phyloP scores from a whole-genome alignment of 345 rosid species.

The Aurinia saxatilis region DNA sequence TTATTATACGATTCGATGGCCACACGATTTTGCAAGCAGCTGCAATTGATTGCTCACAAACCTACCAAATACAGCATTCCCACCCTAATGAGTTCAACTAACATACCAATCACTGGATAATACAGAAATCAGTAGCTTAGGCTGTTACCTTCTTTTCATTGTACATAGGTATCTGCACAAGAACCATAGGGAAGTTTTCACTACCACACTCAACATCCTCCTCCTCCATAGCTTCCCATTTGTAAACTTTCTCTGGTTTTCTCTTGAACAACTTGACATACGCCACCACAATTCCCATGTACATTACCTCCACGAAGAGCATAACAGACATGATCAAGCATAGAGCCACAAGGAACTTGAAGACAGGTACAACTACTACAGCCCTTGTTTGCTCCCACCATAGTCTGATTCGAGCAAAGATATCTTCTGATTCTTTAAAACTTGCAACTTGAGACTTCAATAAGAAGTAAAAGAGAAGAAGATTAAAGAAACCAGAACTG shows the following conservation, averaged over 20 bases:
- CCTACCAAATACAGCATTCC: slow-evolving; percentile 30
- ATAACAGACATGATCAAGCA: slow-evolving; percentile 42
- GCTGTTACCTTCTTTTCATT: slow-evolving; percentile 42
- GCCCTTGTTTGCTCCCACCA: slow-evolving; percentile 22
- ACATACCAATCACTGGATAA: neutral
- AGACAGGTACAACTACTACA: slow-evolving; percentile 31
- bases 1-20: slow-evolving; percentile 50
- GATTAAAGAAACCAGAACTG: neutral
- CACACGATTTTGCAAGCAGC: slow-evolving; percentile 59
- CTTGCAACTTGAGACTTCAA: slow-evolving; percentile 23
- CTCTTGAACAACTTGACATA: slow-evolving; percentile 35
- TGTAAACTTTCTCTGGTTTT: slow-evolving; percentile 35
- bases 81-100: neutral
- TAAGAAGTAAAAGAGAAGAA: slow-evolving; percentile 12
- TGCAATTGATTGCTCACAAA: slow-evolving; percentile 54
- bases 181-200: slow-evolving; percentile 36
- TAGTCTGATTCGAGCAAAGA: too few species aligned
- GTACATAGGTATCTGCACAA: slow-evolving; percentile 54
- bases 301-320: slow-evolving; percentile 44
- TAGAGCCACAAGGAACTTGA: slow-evolving; percentile 28
- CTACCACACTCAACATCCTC: slow-evolving; percentile 38
- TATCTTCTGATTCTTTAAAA: slow-evolving; percentile 5
- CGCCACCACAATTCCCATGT: slow-evolving; percentile 41
- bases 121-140: neutral
- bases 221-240: slow-evolving; percentile 40